Percentiles rank a stretch among this genome's conserved stretches.
Evolutionary conservation across 2,329 filamentous ascomycete species (phyloP).

Genomic region (Aspergillus persii): DNA sequence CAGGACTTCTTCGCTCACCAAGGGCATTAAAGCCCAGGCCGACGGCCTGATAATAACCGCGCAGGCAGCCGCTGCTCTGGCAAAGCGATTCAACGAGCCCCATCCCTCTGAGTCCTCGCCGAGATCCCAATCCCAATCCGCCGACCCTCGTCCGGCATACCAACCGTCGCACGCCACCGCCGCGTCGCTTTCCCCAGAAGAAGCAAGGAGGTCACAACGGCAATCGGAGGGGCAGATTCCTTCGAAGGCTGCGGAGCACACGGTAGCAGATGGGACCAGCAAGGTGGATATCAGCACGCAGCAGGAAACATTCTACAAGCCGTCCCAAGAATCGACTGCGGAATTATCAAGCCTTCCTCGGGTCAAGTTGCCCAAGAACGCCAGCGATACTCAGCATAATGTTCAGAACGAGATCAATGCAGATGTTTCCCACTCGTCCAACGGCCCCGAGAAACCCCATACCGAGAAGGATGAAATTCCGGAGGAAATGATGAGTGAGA

Average conservation of each 20-base stretch:
- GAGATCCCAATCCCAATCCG: conserved; percentile 13
- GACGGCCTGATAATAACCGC: conserved; percentile 61
- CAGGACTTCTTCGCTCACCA: conserved; percentile 63
- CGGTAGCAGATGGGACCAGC: conserved; percentile 24
- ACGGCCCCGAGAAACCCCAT: conserved; percentile 15
- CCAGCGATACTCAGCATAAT: conserved; percentile 46
- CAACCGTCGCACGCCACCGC: conserved; percentile 24
- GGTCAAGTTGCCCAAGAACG: conserved; percentile 54
- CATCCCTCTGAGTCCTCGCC: conserved; percentile 23
- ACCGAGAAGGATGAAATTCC: conserved; percentile 47
- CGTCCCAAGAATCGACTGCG: conserved; percentile 47
- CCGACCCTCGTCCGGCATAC: conserved; percentile 26
- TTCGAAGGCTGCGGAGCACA: conserved; percentile 46
- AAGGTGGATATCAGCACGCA: conserved; percentile 50
- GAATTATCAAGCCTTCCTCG: conserved; percentile 54
- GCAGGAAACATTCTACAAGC: conserved; percentile 58
- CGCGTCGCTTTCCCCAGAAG: conserved; percentile 37
- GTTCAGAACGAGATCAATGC: conserved; percentile 50
- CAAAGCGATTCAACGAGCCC: conserved; percentile 56
- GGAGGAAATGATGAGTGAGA: conserved; percentile 58
- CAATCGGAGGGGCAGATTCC: conserved; percentile 55
- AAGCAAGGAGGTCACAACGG: conserved; percentile 48
- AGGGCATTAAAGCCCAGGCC: conserved; percentile 60
- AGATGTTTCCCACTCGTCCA: conserved; percentile 53
- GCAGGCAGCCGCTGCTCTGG: conserved; percentile 59